Conservation (phyloP, 176 grass and related monocot genomes). For the Luzula sylvatica region DNA sequence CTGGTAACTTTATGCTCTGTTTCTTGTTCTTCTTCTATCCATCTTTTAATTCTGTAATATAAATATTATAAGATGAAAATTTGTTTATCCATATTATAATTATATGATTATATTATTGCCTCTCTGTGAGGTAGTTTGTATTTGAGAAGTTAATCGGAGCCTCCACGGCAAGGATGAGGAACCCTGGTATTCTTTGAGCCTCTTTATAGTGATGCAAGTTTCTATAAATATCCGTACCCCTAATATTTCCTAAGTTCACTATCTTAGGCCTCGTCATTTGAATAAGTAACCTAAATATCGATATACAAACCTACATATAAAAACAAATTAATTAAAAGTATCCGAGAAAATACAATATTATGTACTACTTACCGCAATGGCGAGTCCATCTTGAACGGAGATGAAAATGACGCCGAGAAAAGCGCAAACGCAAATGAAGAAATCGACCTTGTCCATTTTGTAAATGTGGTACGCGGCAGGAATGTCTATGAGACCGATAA, state of each 20-base stretch:
- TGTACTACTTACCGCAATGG: conserved; percentile 55
- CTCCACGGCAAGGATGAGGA: conserved; percentile 74
- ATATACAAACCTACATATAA: conserved; percentile 65
- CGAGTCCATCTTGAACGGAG: conserved; percentile 77
- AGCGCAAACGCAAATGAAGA: conserved; percentile 67
- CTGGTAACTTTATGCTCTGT: conserved; percentile 29
- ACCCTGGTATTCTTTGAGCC: conserved; percentile 71
- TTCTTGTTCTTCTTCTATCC: conserved; percentile 63
- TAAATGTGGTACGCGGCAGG: conserved; percentile 63
- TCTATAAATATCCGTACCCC: conserved; percentile 75
- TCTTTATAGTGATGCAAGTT: conserved; percentile 78
- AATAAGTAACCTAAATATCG: conserved; percentile 67
- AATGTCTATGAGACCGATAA: conserved; percentile 68
- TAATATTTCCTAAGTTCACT: conserved; percentile 57
- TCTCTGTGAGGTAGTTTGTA: conserved; percentile 86
- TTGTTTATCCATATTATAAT: background rate
- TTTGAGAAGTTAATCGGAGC: conserved; percentile 95
- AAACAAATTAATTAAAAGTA: too few species aligned
- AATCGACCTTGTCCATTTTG: conserved; percentile 98
- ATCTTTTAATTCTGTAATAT: conserved; percentile 61
- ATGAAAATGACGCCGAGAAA: conserved; percentile 94
- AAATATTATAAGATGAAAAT: conserved; percentile 10
- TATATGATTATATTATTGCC: conserved; percentile 23
- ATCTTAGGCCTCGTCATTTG: conserved; percentile 88
- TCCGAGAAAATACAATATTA: too few species aligned